phyloP scores from a whole-genome alignment of 1,284 basidiomycete genomes.

The Ustilago trichophora region DNA sequence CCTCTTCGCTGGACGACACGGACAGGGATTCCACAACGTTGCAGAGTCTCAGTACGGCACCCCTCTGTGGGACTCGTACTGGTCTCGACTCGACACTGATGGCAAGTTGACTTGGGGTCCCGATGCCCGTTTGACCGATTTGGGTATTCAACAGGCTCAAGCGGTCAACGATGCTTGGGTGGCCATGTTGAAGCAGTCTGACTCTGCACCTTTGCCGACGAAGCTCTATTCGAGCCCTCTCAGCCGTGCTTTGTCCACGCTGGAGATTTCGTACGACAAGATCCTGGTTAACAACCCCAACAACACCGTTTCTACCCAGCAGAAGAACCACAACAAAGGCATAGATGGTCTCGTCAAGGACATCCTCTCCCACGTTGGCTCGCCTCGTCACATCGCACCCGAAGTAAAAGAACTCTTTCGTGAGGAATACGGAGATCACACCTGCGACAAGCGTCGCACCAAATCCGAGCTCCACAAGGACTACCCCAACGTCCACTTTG shows the following conservation, averaged over 20 bases:
- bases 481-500: conserved; percentile 38
- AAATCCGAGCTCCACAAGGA: conserved; percentile 16
- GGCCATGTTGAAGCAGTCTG: conserved; percentile 16
- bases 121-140: conserved; percentile 35
- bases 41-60: conserved; percentile 49
- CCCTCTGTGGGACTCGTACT: conserved; percentile 37
- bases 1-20: conserved; percentile 46
- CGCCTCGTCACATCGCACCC: neutral
- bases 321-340: too few species aligned
- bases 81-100: conserved; percentile 35
- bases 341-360: neutral
- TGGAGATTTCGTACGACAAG: conserved; percentile 39
- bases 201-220: conserved; percentile 33
- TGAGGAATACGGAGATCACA: conserved; percentile 50
- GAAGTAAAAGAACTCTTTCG: conserved; percentile 37
- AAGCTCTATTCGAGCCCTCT: conserved; percentile 35
- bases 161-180: conserved; percentile 40
- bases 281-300: conserved; percentile 24
- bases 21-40: conserved; percentile 51
- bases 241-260: conserved; percentile 32
- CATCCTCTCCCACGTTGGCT: neutral
- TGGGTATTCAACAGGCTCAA: conserved; percentile 49
- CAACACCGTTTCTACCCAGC: neutral
- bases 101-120: conserved; percentile 46
- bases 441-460: conserved; percentile 42